These are phyloP conservation scores for Fagopyrum esculentum DNA, from an alignment of 148 eudicot species.

Conservation along the genomic window DNA sequence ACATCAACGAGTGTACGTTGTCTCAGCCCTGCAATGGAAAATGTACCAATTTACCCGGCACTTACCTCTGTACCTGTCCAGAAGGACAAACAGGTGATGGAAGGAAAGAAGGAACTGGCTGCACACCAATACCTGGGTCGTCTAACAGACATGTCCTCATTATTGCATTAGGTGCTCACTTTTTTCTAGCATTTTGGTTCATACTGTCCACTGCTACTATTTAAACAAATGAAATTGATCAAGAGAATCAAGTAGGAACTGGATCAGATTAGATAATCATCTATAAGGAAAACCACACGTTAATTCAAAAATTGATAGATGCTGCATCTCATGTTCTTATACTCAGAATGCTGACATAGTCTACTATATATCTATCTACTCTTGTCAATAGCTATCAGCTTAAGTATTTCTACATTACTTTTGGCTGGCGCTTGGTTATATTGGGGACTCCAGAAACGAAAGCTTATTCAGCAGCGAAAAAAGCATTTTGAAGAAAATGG, in stretches of 20 bases:
- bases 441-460: neutral
- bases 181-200: neutral
- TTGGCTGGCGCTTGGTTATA: neutral
- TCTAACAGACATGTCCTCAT: constrained; percentile 6
- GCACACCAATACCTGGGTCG: neutral
- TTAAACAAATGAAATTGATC: no score
- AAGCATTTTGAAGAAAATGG: constrained; percentile 9
- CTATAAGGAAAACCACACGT: no score
- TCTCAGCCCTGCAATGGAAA: neutral
- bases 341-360: no score
- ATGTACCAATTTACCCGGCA: neutral
- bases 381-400: neutral
- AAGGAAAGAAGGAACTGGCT: neutral
- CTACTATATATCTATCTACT: neutral
- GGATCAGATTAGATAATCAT: no score
- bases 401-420: neutral
- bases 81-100: neutral
- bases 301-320: no score
- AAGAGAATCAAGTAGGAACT: no score
- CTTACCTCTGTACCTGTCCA: neutral
- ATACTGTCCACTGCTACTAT: no score
- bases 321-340: no score
- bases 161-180: neutral
- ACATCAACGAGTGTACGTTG: neutral
- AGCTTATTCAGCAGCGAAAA: constrained; percentile 2